Evolutionary conservation across 2,329 filamentous ascomycete genomes (phyloP).

Genomic region (Claviceps spartinae): DNA sequence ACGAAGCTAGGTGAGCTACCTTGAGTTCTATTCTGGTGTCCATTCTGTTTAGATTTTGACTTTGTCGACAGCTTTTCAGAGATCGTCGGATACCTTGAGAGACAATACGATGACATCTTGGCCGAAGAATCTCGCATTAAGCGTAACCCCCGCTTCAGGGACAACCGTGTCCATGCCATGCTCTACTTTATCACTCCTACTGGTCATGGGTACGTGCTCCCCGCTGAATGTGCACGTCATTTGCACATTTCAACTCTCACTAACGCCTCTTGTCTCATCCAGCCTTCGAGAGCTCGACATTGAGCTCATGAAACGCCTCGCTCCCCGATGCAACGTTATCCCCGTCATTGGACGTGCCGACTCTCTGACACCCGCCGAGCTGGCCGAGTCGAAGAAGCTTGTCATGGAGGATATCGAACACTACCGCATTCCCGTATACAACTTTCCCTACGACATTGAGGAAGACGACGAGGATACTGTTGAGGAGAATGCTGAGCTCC

Average conservation of each 20-base stretch:
- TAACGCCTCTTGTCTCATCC: conserved; percentile 1
- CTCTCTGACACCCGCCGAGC: conserved; percentile 86
- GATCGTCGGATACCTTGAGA: conserved; percentile 95
- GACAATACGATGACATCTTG: conserved; percentile 98
- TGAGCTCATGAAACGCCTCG: conserved; percentile 98
- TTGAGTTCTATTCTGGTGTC: not conserved
- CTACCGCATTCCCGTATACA: conserved; percentile 98
- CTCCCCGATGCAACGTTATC: conserved; percentile 95
- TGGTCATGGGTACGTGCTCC: conserved; percentile 63
- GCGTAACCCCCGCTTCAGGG: conserved; percentile 98
- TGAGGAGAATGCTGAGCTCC: conserved; percentile 94
- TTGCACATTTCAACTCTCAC: not conserved
- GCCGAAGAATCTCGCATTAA: conserved; percentile 99
- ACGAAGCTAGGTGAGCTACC: conserved; percentile 71
- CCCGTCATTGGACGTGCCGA: conserved; percentile 98
- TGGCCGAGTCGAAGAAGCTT: conserved; percentile 98
- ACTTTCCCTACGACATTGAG: conserved; percentile 99
- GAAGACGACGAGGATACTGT: conserved; percentile 99
- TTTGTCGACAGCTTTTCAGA: conserved; percentile 65
- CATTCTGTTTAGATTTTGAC: not conserved
- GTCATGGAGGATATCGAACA: conserved; percentile 99
- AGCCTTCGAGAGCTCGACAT: conserved; percentile 98
- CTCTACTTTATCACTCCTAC: conserved; percentile 99
- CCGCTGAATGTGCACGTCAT: not conserved
- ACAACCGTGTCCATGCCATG: conserved; percentile 96